Base-by-base conservation (phyloP, 768 basidiomycete genomes). In the Boletus rufocinnamomeus region DNA sequence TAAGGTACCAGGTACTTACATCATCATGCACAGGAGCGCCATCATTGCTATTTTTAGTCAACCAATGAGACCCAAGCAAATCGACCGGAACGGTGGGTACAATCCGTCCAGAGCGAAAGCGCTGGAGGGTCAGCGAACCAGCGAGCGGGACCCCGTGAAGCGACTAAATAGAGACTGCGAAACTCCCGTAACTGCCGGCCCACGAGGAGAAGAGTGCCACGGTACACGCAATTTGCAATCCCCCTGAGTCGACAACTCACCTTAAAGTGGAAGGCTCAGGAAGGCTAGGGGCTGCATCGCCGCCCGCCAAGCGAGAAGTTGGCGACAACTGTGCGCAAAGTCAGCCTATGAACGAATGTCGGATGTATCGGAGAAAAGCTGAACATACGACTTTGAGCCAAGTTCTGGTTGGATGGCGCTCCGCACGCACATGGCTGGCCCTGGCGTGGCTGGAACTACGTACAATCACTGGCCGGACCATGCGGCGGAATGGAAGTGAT, bases 1-100 rank as follows among this genome's bases (percentile, higher is more conserved):
- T 47, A 58, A 63, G 67, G 61, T 16, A 56, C 54, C 13, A 25
- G 7, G 4, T 37, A 23, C 62, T 62, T 60, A 69, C 57, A 2
- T 45, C 57, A 66, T 37, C 21, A 17, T 16, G 4, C 40, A 45
- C 52, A 40, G 28, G 23, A 32, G 35, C 6, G 23, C 21, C 25
- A 32, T 32, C 28, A 19, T 44, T 14, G 17, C 8, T 34, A 50
- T 27, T 44, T 47, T 48, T 38, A 6, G 44, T 30, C 41, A 27
- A 27, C 44, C 25, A 65, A 57, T 47, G 16, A 38, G 46, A 19
- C 35, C 30, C 14, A 19, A n/a, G 45, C 2, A 6, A 35, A 52
- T 46, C 21, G 32, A 32, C 45, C 37, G 53, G 8, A 19, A 16
- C 3, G n/a, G 23, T 2, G 50, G 32, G 37, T 32, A 25, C 35